Conservation (phyloP, 1,284 basidiomycete genomes). For the Irpex sp. region DNA sequence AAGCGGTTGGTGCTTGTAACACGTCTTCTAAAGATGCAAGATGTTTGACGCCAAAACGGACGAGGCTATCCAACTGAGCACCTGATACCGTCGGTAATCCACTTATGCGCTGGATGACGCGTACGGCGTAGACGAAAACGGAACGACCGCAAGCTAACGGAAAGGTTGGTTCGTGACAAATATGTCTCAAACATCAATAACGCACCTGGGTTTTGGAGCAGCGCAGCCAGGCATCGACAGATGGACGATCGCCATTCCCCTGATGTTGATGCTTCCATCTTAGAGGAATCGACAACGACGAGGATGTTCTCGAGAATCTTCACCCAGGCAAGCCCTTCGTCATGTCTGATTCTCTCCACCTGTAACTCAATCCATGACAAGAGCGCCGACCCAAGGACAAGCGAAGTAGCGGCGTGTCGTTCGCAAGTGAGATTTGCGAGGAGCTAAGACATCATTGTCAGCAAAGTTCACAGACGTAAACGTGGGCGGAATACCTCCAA, state of each 20-base stretch:
- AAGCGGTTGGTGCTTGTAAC: not conserved
- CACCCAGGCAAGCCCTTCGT: constrained; percentile 58
- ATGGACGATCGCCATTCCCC: constrained; percentile 56
- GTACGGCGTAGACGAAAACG: constrained; percentile 6
- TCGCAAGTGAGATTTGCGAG: constrained; percentile 71
- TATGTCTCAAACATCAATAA: not conserved
- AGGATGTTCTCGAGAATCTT: constrained; percentile 71
- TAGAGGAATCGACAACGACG: constrained; percentile 40
- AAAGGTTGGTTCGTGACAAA: not conserved
- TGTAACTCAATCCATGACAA: constrained; percentile 82
- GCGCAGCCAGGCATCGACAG: constrained; percentile 44
- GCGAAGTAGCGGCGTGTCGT: constrained; percentile 58
- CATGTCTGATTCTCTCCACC: constrained; percentile 35
- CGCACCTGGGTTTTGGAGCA: constrained; percentile 34
- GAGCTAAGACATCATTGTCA: constrained; percentile 38
- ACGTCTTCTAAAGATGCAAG: constrained; percentile 2
- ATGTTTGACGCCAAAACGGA: not conserved
- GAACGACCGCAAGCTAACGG: constrained; percentile 4
- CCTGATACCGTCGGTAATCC: not conserved
- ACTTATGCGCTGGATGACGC: constrained; percentile 11
- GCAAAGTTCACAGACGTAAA: not conserved
- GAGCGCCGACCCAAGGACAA: constrained; percentile 67
- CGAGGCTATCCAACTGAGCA: not conserved
- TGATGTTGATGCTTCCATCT: constrained; percentile 45
- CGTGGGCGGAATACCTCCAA: constrained; percentile 50